Percentiles rank a stretch among this genome's conserved stretches.
phyloP scores from a whole-genome alignment of 345 rosid genomes.

The Murraya paniculata region DNA sequence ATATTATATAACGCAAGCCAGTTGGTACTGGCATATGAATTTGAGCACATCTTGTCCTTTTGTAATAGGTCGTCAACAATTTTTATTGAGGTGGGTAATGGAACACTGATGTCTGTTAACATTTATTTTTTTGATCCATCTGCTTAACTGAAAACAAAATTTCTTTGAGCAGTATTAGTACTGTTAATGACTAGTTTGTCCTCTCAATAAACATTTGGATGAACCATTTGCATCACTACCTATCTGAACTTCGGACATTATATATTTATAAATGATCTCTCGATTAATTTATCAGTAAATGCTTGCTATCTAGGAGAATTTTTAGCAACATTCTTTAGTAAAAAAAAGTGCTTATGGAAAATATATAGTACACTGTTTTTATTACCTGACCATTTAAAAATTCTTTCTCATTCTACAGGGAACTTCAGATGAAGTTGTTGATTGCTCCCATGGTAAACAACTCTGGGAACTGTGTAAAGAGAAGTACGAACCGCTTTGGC shows the following conservation, averaged over 20 bases:
- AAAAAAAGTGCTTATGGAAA: background rate
- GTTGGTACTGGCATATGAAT: conserved; percentile 12
- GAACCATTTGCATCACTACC: background rate
- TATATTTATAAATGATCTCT: background rate
- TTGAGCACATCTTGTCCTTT: conserved; percentile 4
- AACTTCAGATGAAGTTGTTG: conserved; percentile 94
- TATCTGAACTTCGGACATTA: background rate
- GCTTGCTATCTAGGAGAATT: background rate
- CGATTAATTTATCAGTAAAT: background rate
- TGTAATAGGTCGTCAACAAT: background rate
- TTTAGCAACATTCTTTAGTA: background rate
- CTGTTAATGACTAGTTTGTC: background rate
- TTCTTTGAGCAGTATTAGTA: background rate
- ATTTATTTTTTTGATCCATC: background rate
- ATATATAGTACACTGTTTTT: background rate
- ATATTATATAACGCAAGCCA: background rate
- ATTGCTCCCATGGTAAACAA: conserved; percentile 92
- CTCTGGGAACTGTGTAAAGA: conserved; percentile 90
- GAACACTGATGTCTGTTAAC: background rate
- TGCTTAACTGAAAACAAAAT: background rate
- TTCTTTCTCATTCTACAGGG: conserved; percentile 45
- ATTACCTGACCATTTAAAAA: background rate
- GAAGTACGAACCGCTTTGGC: conserved; percentile 94
- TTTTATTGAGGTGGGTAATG: conserved; percentile 7
- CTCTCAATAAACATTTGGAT: background rate